These are phyloP conservation scores for Fusarium penzigii DNA, from an alignment of 2,329 filamentous ascomycete species.

Conservation along the genomic window DNA sequence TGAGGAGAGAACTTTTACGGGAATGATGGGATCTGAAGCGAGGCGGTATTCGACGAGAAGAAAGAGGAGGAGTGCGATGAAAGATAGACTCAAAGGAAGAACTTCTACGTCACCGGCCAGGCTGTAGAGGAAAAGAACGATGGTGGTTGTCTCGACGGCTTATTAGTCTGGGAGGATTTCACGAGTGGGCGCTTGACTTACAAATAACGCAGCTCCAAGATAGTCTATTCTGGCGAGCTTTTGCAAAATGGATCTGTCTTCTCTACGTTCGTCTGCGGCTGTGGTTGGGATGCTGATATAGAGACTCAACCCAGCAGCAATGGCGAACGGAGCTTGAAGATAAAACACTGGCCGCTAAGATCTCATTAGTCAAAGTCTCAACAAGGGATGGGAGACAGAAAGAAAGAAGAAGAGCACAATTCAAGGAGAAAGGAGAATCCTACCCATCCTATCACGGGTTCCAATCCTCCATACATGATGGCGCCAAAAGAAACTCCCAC, in stretches of 20 bases:
- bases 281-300: slow-evolving; percentile 63
- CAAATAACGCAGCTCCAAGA: slow-evolving; percentile 66
- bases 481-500: slow-evolving; percentile 71
- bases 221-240: slow-evolving; percentile 74
- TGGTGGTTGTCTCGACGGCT: slow-evolving; percentile 54
- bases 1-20: slow-evolving; percentile 67
- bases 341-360: slow-evolving; percentile 70
- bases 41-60: slow-evolving; percentile 63
- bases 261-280: slow-evolving; percentile 8
- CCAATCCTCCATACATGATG: slow-evolving; percentile 66
- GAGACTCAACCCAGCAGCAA: slow-evolving; percentile 62
- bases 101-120: slow-evolving; percentile 64
- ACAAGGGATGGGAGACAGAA: neutral
- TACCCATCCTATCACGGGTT: slow-evolving; percentile 70
- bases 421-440: slow-evolving; percentile 24
- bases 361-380: slow-evolving; percentile 4
- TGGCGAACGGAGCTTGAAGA: slow-evolving; percentile 65
- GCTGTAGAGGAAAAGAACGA: slow-evolving; percentile 72
- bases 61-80: slow-evolving; percentile 53
- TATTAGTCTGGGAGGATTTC: neutral
- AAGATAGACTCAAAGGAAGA: slow-evolving; percentile 61
- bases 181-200: slow-evolving; percentile 36
- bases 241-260: slow-evolving; percentile 38
- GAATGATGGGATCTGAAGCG: slow-evolving; percentile 72
- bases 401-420: neutral